Conservation (phyloP, 805 yeast species). For the Cyberlindnera veronae region DNA sequence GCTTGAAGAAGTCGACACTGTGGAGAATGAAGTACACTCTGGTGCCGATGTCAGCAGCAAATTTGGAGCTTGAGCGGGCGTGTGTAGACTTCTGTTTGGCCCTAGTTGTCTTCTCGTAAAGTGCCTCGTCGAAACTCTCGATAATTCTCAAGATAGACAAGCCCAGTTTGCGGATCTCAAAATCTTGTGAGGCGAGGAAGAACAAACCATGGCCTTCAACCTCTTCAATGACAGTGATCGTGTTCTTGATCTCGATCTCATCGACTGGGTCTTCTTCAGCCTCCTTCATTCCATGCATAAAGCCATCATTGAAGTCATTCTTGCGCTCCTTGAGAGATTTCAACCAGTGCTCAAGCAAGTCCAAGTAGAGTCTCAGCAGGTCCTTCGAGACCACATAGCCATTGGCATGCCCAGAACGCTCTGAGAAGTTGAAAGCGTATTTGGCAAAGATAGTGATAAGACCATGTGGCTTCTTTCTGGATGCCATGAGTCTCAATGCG, state of each 20-base stretch:
- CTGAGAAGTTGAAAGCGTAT: constrained; percentile 76
- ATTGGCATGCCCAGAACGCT: constrained; percentile 57
- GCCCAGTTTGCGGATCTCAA: constrained; percentile 69
- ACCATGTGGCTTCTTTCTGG: constrained; percentile 63
- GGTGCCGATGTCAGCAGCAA: constrained; percentile 76
- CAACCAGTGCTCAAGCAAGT: constrained; percentile 79
- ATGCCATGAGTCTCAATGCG: constrained; percentile 63
- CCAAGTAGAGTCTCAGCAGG: constrained; percentile 69
- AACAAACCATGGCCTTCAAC: constrained; percentile 94
- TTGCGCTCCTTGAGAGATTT: constrained; percentile 48
- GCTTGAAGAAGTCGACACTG: constrained; percentile 58
- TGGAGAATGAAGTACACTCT: constrained; percentile 76
- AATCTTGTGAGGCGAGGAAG: constrained; percentile 85
- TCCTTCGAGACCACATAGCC: constrained; percentile 59
- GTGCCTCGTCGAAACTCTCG: constrained; percentile 83
- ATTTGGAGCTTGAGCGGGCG: constrained; percentile 57
- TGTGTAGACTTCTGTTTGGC: constrained; percentile 30
- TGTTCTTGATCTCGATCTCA: constrained; percentile 70
- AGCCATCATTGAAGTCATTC: constrained; percentile 10
- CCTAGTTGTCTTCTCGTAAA: constrained; percentile 46
- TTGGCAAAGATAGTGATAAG: constrained; percentile 74
- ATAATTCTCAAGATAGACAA: constrained; percentile 70
- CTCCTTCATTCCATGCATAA: constrained; percentile 12
- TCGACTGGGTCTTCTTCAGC: constrained; percentile 38
- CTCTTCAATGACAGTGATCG: constrained; percentile 85